Base-by-base conservation (phyloP, 345 rosid species). In the Arabidopsis suecica region DNA sequence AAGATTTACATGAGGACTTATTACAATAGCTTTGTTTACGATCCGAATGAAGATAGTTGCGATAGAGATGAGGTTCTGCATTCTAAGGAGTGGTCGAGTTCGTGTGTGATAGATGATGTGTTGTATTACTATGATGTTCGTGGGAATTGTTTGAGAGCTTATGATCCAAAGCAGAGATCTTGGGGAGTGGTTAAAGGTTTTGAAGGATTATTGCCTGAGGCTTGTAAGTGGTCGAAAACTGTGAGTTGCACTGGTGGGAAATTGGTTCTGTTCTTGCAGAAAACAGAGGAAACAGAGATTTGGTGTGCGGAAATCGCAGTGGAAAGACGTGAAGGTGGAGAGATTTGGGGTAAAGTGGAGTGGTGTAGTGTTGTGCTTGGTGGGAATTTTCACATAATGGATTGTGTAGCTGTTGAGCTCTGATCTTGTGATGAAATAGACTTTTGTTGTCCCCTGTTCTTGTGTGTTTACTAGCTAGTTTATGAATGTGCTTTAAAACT, bases 261-360 rank as follows among this genome's bases (percentile, higher is more conserved):
- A 9, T 8, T 76, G 61, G 28, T 50, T 41, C 4, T 76, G 5
- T 76, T 69, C 34, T 61, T 76, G 65, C 74, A 61, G 75, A 61
- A 38, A 49, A 13, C 40, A 0, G 74, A 75, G 69, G 42, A 28
- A 48, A 6, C 41, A 0, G 75, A 76, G 74, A 61, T 76, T 16
- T 76, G 79, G 79, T 76, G 69, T 69, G 79, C 74, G 10, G 74
- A 76, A 44, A 76, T 76, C 7, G 25, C 65, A 5, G 23, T 76
- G 6, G 75, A 61, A 12, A 76, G 64, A 28, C 64, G 65, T 1
- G 16, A 6, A 1, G 70, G 58, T 41, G 74, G 50, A 14, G 79
- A 69, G 25, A 53, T 53, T 69, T 76, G 65, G 79, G 79, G 75
- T 23, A 36, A 37, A 14, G 70, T 69, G 18, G 51, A 76, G 65